Conservation (phyloP, 1,139 yeast genomes). For the Saccharomycopsis phalli region DNA sequence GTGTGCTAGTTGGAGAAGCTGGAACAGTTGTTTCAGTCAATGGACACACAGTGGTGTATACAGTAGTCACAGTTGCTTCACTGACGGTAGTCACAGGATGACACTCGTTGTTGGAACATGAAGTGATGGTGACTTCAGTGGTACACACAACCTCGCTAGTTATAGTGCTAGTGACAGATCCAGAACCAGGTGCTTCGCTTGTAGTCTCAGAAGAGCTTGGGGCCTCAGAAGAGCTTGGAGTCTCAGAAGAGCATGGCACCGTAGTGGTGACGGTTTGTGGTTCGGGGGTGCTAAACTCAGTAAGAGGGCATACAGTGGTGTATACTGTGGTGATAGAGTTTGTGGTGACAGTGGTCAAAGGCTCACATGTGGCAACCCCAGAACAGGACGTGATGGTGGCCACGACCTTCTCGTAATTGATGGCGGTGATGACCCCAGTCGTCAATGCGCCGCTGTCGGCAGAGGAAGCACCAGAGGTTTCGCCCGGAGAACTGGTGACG, state of each 20-base stretch:
- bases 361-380: slow-evolving; percentile 4
- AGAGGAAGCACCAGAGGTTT: neutral
- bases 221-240: no score
- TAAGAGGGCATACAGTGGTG: slow-evolving; percentile 9
- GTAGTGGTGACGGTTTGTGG: neutral
- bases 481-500: neutral
- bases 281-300: neutral
- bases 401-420: neutral
- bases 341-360: slow-evolving; percentile 7
- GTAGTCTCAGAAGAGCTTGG: slow-evolving; percentile 3
- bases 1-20: slow-evolving; percentile 4
- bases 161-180: neutral
- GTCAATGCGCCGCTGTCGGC: slow-evolving; percentile 1
- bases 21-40: slow-evolving; percentile 6
- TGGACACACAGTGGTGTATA: slow-evolving; percentile 15
- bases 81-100: neutral
- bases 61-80: slow-evolving; percentile 5
- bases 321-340: slow-evolving; percentile 2
- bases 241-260: neutral
- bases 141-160: slow-evolving; percentile 1
- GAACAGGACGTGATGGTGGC: slow-evolving; percentile 8
- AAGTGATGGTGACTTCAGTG: slow-evolving; percentile 4
- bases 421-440: slow-evolving; percentile 3
- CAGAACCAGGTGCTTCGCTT: neutral
- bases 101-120: slow-evolving; percentile 1